Conservation (phyloP, 2,329 filamentous ascomycete species). For the Paracorniculantispora psalliotae region DNA sequence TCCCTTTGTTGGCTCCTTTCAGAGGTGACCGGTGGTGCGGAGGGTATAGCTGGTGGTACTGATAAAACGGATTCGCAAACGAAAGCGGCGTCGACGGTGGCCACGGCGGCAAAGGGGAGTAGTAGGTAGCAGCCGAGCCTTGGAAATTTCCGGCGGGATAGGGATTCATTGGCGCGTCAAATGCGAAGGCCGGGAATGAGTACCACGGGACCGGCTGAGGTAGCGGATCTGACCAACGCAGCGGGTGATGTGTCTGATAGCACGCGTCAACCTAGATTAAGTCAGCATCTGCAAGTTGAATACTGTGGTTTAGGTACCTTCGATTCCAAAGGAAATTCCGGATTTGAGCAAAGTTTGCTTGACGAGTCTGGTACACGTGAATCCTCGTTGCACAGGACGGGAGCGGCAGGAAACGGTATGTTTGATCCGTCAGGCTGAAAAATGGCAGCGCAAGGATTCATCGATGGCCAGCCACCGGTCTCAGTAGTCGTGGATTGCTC, state of each 20-base stretch:
- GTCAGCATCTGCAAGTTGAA: background rate
- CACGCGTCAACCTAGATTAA: background rate
- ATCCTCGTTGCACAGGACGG: slow-evolving; percentile 1
- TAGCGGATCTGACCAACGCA: background rate
- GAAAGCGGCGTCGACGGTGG: background rate
- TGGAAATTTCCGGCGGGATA: background rate
- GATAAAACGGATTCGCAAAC: background rate
- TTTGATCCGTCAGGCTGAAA: background rate
- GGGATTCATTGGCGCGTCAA: background rate
- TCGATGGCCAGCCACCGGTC: too few species aligned
- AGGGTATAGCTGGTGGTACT: background rate
- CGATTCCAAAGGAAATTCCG: background rate
- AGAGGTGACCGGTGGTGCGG: background rate
- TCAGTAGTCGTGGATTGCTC: background rate
- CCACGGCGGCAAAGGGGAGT: background rate
- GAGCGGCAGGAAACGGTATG: background rate
- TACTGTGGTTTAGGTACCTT: background rate
- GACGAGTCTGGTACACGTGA: background rate
- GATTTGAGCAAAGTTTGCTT: background rate
- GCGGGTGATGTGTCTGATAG: background rate
- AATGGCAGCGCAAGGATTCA: slow-evolving; percentile 6
- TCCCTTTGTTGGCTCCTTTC: background rate
- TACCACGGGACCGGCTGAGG: background rate
- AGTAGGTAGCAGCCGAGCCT: background rate
- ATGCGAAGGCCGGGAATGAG: background rate